Conservation (phyloP, 257 asterid genomes). For the Galeopsis tetrahit region DNA sequence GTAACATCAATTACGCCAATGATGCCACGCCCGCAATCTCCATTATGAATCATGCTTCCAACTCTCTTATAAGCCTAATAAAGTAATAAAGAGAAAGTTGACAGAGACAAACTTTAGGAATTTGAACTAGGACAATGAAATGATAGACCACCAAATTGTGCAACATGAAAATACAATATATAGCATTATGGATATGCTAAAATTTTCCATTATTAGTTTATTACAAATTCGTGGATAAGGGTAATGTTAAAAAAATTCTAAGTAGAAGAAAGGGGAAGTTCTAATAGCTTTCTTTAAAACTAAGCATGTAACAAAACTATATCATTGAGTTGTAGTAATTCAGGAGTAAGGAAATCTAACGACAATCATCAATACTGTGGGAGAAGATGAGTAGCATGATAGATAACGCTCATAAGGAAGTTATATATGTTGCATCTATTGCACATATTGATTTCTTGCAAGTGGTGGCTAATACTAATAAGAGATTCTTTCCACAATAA, state of each 20-base stretch:
- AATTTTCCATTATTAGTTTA: neutral
- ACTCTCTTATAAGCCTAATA: conserved; percentile 82
- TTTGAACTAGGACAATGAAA: conserved; percentile 15
- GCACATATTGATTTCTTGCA: neutral
- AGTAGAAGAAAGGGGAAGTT: conserved; percentile 5
- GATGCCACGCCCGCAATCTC: conserved; percentile 77
- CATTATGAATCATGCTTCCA: conserved; percentile 85
- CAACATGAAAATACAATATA: conserved; percentile 7
- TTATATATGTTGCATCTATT: neutral
- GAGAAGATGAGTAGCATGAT: neutral
- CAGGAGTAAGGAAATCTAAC: neutral
- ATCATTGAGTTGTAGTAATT: conserved; percentile 2
- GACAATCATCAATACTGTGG: neutral
- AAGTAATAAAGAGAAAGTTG: conserved; percentile 14
- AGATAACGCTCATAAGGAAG: neutral
- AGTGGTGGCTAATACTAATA: conserved; percentile 4
- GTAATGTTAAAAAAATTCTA: neutral
- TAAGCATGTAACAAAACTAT: conserved; percentile 10
- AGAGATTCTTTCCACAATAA: neutral
- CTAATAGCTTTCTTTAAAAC: neutral
- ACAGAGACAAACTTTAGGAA: conserved; percentile 25
- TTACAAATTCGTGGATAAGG: no score
- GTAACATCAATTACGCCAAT: conserved; percentile 85
- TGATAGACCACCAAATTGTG: conserved; percentile 16
- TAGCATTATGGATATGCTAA: neutral